Evolutionary conservation across 768 basidiomycete species (phyloP).

Genomic region (Russula virescens): DNA sequence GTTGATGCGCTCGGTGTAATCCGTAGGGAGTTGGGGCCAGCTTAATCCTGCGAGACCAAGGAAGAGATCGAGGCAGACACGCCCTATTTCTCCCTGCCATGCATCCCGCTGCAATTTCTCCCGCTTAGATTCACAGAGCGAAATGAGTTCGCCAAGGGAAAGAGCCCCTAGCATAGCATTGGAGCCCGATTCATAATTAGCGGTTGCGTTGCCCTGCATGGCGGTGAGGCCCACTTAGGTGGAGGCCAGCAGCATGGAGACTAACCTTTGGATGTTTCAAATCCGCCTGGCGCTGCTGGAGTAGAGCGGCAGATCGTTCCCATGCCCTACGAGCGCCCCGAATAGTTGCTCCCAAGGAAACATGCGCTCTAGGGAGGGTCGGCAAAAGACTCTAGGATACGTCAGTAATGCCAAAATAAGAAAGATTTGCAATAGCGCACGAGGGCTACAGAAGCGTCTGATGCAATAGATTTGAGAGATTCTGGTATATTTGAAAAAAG

Average conservation of each 20-base stretch:
- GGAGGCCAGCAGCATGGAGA: conserved; percentile 5
- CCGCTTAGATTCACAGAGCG: conserved; percentile 32
- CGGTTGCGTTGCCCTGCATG: not conserved
- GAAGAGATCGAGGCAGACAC: conserved; percentile 29
- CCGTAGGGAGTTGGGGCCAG: conserved; percentile 4
- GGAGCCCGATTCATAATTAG: not conserved
- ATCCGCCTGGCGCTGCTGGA: conserved; percentile 34
- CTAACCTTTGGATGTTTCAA: conserved; percentile 28
- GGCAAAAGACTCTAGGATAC: conserved; percentile 27
- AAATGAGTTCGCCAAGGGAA: conserved; percentile 26
- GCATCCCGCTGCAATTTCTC: conserved; percentile 25
- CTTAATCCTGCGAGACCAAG: conserved; percentile 30
- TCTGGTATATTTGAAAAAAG: conserved; percentile 33
- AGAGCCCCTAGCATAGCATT: not conserved
- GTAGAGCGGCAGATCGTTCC: conserved; percentile 35
- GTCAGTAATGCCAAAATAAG: conserved; percentile 14
- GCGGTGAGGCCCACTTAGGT: conserved; percentile 13
- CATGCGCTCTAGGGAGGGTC: conserved; percentile 35
- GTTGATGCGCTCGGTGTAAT: not conserved
- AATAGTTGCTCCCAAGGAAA: conserved; percentile 30
- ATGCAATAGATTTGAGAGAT: conserved; percentile 15
- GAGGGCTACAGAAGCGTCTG: conserved; percentile 11
- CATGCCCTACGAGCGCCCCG: conserved; percentile 34
- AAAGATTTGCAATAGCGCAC: not conserved
- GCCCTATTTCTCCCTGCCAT: conserved; percentile 30